Evolutionary conservation across 352 stramenopile species (phyloP).

Genomic region (Globisporangium barbulae): DNA sequence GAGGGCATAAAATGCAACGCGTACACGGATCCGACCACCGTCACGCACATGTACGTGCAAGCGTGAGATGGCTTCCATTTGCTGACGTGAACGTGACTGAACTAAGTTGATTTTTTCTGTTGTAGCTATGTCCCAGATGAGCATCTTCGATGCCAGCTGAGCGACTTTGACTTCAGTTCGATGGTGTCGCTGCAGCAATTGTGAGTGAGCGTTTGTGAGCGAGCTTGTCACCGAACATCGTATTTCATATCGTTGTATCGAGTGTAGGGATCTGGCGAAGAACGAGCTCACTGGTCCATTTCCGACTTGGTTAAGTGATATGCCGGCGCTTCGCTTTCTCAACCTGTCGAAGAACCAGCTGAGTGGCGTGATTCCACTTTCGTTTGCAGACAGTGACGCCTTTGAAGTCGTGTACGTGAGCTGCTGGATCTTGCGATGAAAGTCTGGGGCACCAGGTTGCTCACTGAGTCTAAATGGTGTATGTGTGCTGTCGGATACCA

Average conservation of each 20-base stretch:
- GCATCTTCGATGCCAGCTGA: slow-evolving; percentile 42
- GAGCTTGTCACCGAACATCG: neutral
- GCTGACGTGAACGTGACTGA: no score
- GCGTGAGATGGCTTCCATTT: no score
- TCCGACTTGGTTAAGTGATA: slow-evolving; percentile 57
- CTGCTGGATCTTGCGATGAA: no score
- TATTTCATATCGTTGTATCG: neutral
- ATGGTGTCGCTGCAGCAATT: slow-evolving; percentile 75
- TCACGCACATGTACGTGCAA: slow-evolving; percentile 62
- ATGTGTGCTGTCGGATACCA: slow-evolving; percentile 7
- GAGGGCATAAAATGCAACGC: slow-evolving; percentile 62
- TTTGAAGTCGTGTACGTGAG: slow-evolving; percentile 58
- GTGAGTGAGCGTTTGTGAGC: slow-evolving; percentile 27
- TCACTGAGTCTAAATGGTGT: neutral
- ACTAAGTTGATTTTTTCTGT: neutral
- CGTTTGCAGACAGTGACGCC: slow-evolving; percentile 49
- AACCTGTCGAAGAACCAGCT: slow-evolving; percentile 52
- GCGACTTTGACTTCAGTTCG: slow-evolving; percentile 51
- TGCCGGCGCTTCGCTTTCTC: slow-evolving; percentile 60
- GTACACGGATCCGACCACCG: slow-evolving; percentile 61
- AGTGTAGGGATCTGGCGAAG: slow-evolving; percentile 43
- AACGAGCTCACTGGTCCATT: slow-evolving; percentile 54
- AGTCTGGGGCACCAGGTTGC: no score
- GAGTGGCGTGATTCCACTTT: slow-evolving; percentile 35
- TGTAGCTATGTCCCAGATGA: slow-evolving; percentile 54